Evolutionary conservation across 306 rosid species (phyloP).

Genomic region (Cucumis sativus): DNA sequence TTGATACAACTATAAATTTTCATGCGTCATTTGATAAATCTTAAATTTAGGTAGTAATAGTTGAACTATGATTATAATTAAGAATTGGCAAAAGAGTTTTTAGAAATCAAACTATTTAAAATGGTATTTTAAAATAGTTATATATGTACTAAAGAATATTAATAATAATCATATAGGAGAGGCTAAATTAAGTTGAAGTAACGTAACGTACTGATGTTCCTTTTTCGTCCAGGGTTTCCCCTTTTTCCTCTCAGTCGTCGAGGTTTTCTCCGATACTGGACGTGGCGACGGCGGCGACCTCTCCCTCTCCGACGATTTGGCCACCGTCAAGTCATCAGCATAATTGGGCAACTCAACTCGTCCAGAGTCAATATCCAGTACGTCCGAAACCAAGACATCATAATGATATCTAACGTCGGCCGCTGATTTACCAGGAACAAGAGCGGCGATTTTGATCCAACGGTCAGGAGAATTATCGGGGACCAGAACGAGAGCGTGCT

Average conservation of each 20-base stretch:
- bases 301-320: background rate
- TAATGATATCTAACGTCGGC: background rate
- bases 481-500: background rate
- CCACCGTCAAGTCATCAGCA: background rate
- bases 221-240: slow-evolving; percentile 1
- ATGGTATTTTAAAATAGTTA: too few species aligned
- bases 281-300: background rate
- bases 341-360: background rate
- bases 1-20: too few species aligned
- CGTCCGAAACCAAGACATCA: background rate
- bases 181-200: background rate
- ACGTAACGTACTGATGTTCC: background rate
- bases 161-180: too few species aligned
- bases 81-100: too few species aligned
- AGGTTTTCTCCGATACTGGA: background rate
- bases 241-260: background rate
- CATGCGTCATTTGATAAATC: too few species aligned
- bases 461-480: background rate
- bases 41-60: too few species aligned
- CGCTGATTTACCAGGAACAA: background rate
- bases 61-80: too few species aligned
- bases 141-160: too few species aligned
- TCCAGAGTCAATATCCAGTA: background rate
- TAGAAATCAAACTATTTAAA: too few species aligned
- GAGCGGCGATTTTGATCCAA: background rate